Conservation (phyloP, 2,329 filamentous ascomycete genomes). For the Trichoderma atrobrunneum region DNA sequence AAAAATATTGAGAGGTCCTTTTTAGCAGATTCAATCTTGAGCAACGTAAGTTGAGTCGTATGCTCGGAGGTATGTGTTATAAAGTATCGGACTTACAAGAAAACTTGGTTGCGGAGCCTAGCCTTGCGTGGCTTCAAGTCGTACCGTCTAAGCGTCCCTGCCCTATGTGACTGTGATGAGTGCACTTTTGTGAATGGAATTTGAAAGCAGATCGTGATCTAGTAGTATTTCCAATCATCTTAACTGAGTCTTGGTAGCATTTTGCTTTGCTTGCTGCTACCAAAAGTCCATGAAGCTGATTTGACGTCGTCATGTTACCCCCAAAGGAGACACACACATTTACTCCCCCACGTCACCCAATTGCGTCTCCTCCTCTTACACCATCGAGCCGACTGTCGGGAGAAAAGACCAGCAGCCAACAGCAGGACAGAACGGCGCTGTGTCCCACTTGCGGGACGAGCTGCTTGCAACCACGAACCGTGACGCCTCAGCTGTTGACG, state of each 20-base stretch:
- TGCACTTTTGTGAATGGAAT: background rate
- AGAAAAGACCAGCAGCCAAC: background rate
- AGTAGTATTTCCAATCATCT: background rate
- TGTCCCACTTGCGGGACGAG: background rate
- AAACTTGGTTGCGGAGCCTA: background rate
- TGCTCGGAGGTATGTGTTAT: background rate
- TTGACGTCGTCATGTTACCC: background rate
- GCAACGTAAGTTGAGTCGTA: background rate
- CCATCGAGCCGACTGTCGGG: background rate
- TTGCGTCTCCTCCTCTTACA: conserved; percentile 5
- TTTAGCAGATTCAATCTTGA: background rate
- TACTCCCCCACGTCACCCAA: conserved; percentile 1
- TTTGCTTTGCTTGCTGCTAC: background rate
- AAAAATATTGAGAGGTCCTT: too few relatives aligned
- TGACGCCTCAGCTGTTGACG: conserved; percentile 15
- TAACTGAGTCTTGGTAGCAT: background rate
- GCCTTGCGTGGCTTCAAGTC: background rate
- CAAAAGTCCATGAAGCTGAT: background rate
- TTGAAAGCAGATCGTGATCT: background rate
- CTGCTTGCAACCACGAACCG: background rate
- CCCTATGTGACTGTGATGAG: background rate
- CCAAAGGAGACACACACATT: background rate
- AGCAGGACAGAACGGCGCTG: background rate
- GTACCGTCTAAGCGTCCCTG: background rate
- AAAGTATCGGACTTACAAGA: background rate